Conservation (phyloP, 495 filamentous ascomycete species). For the Glonium stellatum region DNA sequence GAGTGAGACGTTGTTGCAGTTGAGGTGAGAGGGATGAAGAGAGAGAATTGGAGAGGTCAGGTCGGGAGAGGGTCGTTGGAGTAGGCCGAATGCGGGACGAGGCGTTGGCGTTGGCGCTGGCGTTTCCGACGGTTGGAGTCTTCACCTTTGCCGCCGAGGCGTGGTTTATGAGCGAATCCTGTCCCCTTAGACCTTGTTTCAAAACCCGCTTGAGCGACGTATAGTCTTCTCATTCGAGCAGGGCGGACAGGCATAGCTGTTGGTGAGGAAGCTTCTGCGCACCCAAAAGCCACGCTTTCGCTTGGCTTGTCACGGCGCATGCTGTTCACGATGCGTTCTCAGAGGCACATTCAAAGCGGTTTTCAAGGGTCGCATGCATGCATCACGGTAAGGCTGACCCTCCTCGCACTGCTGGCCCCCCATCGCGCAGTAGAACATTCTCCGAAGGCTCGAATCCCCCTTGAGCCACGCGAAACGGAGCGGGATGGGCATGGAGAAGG, state of each 20-base stretch:
- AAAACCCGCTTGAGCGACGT: conserved; percentile 27
- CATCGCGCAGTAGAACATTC: neutral
- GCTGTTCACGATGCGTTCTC: neutral
- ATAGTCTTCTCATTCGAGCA: conserved; percentile 22
- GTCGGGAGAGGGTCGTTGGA: conserved; percentile 4
- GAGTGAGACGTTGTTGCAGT: neutral
- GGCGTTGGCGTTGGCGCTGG: neutral
- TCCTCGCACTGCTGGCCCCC: neutral
- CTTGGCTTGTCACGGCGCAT: neutral
- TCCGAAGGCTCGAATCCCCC: neutral
- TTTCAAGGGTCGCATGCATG: neutral
- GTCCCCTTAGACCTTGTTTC: conserved; percentile 14
- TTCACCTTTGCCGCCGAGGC: conserved; percentile 2
- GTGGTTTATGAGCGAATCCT: conserved; percentile 11
- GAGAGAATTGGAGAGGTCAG: neutral
- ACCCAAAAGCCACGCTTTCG: neutral
- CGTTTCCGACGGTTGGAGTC: neutral
- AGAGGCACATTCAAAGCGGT: neutral
- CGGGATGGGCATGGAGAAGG: neutral
- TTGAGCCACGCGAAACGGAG: neutral
- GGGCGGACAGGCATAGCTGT: neutral
- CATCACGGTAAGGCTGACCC: neutral
- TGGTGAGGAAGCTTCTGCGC: neutral
- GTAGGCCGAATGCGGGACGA: neutral
- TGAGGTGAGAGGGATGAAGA: conserved; percentile 1